These are phyloP conservation scores for Chamaecyparis obtusa DNA, from an alignment of 75 land plant species.

Conservation along the genomic window DNA sequence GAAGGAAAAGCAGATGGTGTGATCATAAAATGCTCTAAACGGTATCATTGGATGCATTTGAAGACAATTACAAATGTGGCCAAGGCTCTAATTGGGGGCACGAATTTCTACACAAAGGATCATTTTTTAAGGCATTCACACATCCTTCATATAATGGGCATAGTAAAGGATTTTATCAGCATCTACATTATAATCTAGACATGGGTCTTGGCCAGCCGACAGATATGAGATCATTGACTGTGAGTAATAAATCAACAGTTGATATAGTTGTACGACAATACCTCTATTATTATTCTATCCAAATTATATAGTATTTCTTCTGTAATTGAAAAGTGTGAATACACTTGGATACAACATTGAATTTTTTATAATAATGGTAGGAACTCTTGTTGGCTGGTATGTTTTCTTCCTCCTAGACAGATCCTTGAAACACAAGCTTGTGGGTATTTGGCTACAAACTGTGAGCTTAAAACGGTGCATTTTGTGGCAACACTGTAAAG, in stretches of 20 bases:
- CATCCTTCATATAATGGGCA: slow-evolving; percentile 74
- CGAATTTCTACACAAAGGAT: slow-evolving; percentile 61
- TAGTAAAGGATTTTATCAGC: slow-evolving; percentile 89
- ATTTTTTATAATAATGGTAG: too few species aligned
- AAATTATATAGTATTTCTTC: slow-evolving; percentile 47
- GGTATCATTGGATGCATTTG: slow-evolving; percentile 69
- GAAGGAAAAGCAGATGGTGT: slow-evolving; percentile 5
- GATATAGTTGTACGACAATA: slow-evolving; percentile 50
- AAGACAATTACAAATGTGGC: slow-evolving; percentile 93
- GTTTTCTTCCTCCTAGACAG: too few species aligned
- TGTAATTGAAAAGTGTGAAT: slow-evolving; percentile 55
- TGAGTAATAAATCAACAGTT: slow-evolving; percentile 84
- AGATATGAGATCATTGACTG: slow-evolving; percentile 74
- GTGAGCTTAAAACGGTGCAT: slow-evolving; percentile 19
- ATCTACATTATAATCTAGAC: slow-evolving; percentile 69
- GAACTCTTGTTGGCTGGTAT: too few species aligned
- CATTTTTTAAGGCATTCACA: slow-evolving; percentile 81
- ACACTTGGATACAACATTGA: too few species aligned
- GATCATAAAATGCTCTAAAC: slow-evolving; percentile 45
- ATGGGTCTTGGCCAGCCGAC: slow-evolving; percentile 82
- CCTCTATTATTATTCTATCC: slow-evolving; percentile 59
- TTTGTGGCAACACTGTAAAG: slow-evolving; percentile 13
- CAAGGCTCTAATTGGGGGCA: slow-evolving; percentile 89
- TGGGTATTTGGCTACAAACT: slow-evolving; percentile 1
- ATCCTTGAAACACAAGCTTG: background rate